Percentiles rank a stretch among this genome's conserved stretches.
Conservation (phyloP, 2,329 filamentous ascomycete genomes). For the Macrophomina tecta region DNA sequence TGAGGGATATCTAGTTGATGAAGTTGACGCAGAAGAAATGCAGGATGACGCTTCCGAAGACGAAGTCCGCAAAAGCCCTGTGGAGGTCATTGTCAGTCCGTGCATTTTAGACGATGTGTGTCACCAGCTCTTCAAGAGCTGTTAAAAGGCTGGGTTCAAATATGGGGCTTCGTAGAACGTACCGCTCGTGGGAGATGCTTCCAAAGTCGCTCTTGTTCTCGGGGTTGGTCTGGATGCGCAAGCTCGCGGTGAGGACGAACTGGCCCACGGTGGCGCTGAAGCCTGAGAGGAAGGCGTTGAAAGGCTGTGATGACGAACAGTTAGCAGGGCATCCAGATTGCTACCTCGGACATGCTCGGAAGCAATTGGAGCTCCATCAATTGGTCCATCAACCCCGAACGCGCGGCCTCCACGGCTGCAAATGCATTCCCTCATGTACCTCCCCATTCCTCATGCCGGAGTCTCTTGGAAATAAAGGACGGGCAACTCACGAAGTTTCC, state of each 20-base stretch:
- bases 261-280: constrained; percentile 95
- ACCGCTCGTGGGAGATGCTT: constrained; percentile 81
- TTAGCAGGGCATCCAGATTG: background rate
- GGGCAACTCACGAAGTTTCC: constrained; percentile 84
- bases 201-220: constrained; percentile 81
- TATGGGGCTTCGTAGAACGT: constrained; percentile 37
- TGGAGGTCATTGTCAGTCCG: constrained; percentile 6
- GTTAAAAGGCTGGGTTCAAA: too few relatives aligned
- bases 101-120: background rate
- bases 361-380: background rate
- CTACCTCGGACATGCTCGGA: background rate
- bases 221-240: constrained; percentile 90
- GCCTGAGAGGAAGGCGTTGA: constrained; percentile 97
- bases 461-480: background rate
- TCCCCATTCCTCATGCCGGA: background rate
- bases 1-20: constrained; percentile 74
- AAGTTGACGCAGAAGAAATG: constrained; percentile 99
- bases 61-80: constrained; percentile 94
- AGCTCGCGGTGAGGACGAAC: constrained; percentile 89
- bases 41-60: constrained; percentile 91
- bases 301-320: constrained; percentile 67
- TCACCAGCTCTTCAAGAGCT: too few relatives aligned
- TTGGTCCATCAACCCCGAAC: background rate
- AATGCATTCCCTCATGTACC: background rate
- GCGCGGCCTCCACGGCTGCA: background rate